These are phyloP conservation scores for Fremontodendron californicum DNA, from an alignment of 345 rosid species.

Conservation along the genomic window DNA sequence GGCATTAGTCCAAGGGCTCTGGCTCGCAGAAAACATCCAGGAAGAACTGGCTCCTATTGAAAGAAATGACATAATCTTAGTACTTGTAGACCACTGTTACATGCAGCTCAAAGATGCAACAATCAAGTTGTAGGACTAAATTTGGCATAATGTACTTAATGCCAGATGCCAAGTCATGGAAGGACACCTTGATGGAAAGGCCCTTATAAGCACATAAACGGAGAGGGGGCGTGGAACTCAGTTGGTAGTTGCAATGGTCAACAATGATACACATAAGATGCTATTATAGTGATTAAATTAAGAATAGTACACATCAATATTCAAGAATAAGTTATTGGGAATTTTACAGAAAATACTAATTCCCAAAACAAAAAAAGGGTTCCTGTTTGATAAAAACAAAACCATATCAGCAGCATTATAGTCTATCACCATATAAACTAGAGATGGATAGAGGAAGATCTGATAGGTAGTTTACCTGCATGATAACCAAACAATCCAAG, in stretches of 20 bases:
- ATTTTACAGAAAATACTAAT: not conserved
- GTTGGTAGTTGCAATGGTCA: not conserved
- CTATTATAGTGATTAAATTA: not conserved
- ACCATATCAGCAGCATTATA: not conserved
- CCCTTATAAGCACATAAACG: not conserved
- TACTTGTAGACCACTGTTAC: not conserved
- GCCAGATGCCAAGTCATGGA: not conserved
- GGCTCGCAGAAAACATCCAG: slow-evolving; percentile 92
- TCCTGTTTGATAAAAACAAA: no score
- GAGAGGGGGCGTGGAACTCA: not conserved
- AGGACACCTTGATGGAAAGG: not conserved
- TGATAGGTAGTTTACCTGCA: slow-evolving; percentile 56
- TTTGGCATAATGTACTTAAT: not conserved
- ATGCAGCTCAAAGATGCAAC: not conserved
- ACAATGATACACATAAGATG: not conserved
- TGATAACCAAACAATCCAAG: slow-evolving; percentile 78
- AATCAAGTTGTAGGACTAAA: not conserved
- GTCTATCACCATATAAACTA: not conserved
- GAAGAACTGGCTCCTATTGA: slow-evolving; percentile 86
- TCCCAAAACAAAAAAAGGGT: not conserved
- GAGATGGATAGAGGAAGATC: not conserved
- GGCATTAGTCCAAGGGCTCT: slow-evolving; percentile 97
- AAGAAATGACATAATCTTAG: slow-evolving; percentile 11
- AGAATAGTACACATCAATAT: not conserved
- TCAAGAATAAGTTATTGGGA: not conserved